These are phyloP conservation scores for Suillus decipiens DNA, from an alignment of 768 basidiomycete genomes.

Conservation along the genomic window DNA sequence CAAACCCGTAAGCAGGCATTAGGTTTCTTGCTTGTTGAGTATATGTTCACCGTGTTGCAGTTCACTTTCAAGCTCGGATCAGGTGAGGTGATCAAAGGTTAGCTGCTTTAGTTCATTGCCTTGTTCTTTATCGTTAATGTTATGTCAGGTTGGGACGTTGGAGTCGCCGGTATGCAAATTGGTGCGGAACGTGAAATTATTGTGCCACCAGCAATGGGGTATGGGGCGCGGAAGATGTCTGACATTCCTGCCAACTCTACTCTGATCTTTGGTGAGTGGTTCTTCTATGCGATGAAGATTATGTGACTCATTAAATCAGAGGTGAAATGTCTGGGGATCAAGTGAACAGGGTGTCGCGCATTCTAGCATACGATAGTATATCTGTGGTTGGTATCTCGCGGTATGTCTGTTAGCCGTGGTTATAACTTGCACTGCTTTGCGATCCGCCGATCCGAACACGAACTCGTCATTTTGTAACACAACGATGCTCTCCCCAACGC, in stretches of 20 bases:
- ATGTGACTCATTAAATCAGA: constrained; percentile 40
- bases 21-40: background rate
- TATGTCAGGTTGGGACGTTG: constrained; percentile 81
- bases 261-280: constrained; percentile 71
- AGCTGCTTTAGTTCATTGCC: constrained; percentile 12
- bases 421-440: background rate
- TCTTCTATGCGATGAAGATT: background rate
- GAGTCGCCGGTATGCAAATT: constrained; percentile 88
- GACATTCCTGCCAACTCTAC: constrained; percentile 82
- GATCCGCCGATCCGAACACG: constrained; percentile 1
- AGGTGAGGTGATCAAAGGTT: constrained; percentile 92
- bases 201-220: constrained; percentile 70
- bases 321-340: constrained; percentile 71
- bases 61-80: constrained; percentile 80
- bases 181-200: constrained; percentile 84
- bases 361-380: background rate
- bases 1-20: constrained; percentile 64
- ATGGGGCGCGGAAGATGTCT: constrained; percentile 61
- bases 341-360: constrained; percentile 36
- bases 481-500: background rate
- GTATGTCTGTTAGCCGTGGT: background rate
- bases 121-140: constrained; percentile 11
- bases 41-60: constrained; percentile 33
- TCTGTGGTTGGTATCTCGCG: background rate
- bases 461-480: background rate